Evolutionary conservation across 805 yeast species (phyloP).

Genomic region (Starmerella vitae): DNA sequence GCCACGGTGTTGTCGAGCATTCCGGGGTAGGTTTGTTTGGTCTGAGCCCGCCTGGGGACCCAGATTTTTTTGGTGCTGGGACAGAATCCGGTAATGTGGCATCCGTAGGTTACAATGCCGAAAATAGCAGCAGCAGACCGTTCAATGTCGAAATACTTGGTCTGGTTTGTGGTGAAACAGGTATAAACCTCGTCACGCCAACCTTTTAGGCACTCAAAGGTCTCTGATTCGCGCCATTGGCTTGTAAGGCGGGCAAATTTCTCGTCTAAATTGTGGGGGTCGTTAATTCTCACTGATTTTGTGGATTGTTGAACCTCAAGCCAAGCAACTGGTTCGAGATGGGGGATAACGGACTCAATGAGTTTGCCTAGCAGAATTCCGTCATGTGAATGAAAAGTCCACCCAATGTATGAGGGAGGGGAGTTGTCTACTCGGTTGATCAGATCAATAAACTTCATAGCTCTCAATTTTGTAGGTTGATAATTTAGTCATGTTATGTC

Average conservation of each 20-base stretch:
- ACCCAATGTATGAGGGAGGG: conserved; percentile 10
- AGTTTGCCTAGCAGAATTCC: conserved; percentile 23
- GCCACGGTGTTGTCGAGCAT: conserved; percentile 90
- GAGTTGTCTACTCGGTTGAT: conserved; percentile 13
- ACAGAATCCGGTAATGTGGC: conserved; percentile 66
- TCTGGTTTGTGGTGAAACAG: conserved; percentile 42
- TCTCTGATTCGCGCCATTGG: conserved; percentile 18
- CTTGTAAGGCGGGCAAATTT: conserved; percentile 17
- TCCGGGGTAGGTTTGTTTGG: conserved; percentile 80
- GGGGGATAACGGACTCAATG: conserved; percentile 9
- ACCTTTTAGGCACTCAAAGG: conserved; percentile 26
- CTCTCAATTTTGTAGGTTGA: no score
- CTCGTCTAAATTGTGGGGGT: conserved; percentile 4
- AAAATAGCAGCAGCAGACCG: conserved; percentile 67
- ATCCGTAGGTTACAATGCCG: conserved; percentile 85
- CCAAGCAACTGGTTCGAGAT: conserved; percentile 3
- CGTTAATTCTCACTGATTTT: conserved; percentile 4
- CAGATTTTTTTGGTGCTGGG: conserved; percentile 35
- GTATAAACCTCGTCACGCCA: conserved; percentile 84
- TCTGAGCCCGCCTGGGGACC: conserved; percentile 69
- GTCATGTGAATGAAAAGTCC: conserved; percentile 25
- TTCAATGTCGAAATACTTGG: conserved; percentile 58
- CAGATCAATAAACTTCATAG: conserved; percentile 5
- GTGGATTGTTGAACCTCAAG: conserved; percentile 4
- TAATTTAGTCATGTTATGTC: no score